These are phyloP conservation scores for Baeospora myosura DNA, from an alignment of 1,284 basidiomycete species.

Conservation along the genomic window DNA sequence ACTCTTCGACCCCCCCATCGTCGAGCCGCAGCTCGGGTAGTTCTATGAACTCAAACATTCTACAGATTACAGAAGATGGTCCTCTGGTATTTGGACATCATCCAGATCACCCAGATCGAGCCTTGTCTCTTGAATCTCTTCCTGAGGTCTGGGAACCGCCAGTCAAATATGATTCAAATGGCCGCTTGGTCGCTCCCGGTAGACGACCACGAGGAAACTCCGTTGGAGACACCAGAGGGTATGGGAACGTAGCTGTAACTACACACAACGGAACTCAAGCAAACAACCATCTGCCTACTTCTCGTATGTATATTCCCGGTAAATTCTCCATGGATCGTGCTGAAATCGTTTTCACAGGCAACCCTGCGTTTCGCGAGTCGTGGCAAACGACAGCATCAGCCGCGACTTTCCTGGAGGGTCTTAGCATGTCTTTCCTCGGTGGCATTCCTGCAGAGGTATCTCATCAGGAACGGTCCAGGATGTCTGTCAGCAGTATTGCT, in stretches of 20 bases:
- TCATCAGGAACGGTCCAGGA: slow-evolving; percentile 26
- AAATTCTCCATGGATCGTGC: no score
- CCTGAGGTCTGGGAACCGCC: slow-evolving; percentile 39
- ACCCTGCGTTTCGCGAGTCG: slow-evolving; percentile 30
- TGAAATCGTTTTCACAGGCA: slow-evolving; percentile 10
- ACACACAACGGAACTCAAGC: no score
- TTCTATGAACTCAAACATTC: slow-evolving; percentile 19
- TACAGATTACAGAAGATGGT: slow-evolving; percentile 29
- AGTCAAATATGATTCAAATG: no score
- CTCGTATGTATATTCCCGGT: no score
- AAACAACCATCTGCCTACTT: no score
- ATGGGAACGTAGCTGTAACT: no score
- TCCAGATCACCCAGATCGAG: slow-evolving; percentile 25
- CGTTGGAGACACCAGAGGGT: no score
- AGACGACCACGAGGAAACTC: no score
- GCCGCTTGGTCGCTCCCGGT: no score
- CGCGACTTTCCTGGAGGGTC: slow-evolving; percentile 31
- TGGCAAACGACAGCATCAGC: slow-evolving; percentile 37
- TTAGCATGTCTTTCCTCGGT: slow-evolving; percentile 33
- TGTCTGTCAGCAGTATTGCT: slow-evolving; percentile 51
- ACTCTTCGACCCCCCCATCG: slow-evolving; percentile 11
- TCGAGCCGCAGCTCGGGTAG: slow-evolving; percentile 25
- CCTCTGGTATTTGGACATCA: slow-evolving; percentile 43
- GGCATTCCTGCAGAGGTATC: slow-evolving; percentile 30
- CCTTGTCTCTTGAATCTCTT: slow-evolving; percentile 37